Base-by-base conservation (phyloP, 331 rosid genomes). In the Quercus phellos region DNA sequence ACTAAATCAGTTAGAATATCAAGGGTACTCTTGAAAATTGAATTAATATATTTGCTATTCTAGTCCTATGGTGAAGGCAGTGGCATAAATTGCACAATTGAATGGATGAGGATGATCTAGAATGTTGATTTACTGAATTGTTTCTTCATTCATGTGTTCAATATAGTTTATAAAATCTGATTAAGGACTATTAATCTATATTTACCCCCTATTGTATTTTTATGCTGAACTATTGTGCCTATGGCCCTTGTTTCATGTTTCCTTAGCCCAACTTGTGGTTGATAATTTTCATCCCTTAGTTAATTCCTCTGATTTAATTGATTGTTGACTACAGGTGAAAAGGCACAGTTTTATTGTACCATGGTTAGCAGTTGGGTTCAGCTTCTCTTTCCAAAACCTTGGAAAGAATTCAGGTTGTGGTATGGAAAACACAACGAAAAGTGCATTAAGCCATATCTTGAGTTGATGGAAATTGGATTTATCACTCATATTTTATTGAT, bases 331-430 rank as follows among this genome's bases (percentile, higher is more conserved):
- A 26, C 81, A 92, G 98, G 98, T 72, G 92, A 92, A 60, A 72
- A 73, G 53, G 88, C 96, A 30, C 86, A 34, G 87, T 86, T 60
- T 94, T 94, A 80, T 78, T 94, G 76, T 94, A 92, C 87, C 97
- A 90, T 94, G 76, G 97, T 94, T 59, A 97, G 97, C 72, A 94
- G 97, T 26, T 92, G 98, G 98, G 98, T 97, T 53, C 98, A 94
- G 77, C 93, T 92, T 87, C 98, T 94, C 78, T 94, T 94, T 84
- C 98, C 97, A 55, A 88, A 82, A 87, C 97, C 97, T 46, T 94
- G 98, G 98, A 94, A 94, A 84, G 97, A 94, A 88, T 90, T 94
- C 74, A 92, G 98, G 85, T 77, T 94, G 88, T 94, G 98, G 98
- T 94, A 90, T 76, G 97, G 92, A 54, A 68, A 68, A 58, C 90